Percentiles rank a stretch among this genome's conserved stretches.
Evolutionary conservation across 116 monocot genomes (phyloP).

Genomic region (Iris pallida): DNA sequence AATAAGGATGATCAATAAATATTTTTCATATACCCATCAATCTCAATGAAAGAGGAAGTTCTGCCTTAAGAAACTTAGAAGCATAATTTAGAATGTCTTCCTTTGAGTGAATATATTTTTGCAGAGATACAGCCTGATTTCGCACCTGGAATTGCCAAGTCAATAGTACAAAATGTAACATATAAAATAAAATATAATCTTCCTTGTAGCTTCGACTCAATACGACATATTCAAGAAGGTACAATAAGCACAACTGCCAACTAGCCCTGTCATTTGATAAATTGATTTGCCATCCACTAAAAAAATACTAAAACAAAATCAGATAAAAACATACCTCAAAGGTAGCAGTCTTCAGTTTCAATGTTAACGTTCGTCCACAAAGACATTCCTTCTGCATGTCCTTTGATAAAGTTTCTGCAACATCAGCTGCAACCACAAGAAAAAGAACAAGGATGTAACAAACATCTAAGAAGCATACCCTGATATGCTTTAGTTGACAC

Average conservation of each 20-base stretch:
- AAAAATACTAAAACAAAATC: not conserved
- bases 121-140: constrained; percentile 76
- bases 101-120: constrained; percentile 67
- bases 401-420: constrained; percentile 73
- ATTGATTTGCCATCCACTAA: not conserved
- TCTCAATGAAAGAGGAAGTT: constrained; percentile 89
- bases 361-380: constrained; percentile 72
- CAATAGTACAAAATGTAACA: not conserved
- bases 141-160: constrained; percentile 49
- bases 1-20: not conserved
- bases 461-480: not conserved
- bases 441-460: not conserved
- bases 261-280: too few species aligned
- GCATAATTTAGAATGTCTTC: constrained; percentile 80
- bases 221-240: too few species aligned
- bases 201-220: not conserved
- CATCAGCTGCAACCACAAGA: constrained; percentile 56
- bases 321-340: constrained; percentile 62
- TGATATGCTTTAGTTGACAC: too few species aligned
- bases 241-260: too few species aligned
- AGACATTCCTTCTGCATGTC: constrained; percentile 83
- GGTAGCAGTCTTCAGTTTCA: constrained; percentile 88
- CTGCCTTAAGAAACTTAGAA: constrained; percentile 73
- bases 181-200: not conserved
- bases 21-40: constrained; percentile 75